A percentile compares a stretch with the other conserved stretches of the same genome.
These are phyloP conservation scores for Eimeria acervulina DNA, from an alignment of 169 alveolate species.

Conservation along the genomic window DNA sequence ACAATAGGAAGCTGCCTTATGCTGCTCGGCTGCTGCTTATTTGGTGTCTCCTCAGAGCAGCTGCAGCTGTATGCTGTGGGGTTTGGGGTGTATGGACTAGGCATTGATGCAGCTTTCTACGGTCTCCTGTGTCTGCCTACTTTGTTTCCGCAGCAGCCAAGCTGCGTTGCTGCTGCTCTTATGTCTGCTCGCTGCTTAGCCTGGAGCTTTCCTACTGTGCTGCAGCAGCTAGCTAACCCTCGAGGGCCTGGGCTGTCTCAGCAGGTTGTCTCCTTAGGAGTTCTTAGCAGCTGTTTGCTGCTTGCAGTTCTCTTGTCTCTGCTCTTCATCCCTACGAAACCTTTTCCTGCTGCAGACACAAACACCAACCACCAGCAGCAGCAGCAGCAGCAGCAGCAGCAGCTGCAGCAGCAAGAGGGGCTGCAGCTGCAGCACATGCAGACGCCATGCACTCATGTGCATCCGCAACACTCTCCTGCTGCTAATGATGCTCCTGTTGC, in stretches of 20 bases:
- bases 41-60: constrained; percentile 16
- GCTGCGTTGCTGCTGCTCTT: background rate
- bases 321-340: constrained; percentile 11
- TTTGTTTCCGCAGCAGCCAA: constrained; percentile 55
- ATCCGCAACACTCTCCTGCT: no score
- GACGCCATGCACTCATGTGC: no score
- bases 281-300: background rate
- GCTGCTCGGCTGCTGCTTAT: constrained; percentile 69
- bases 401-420: no score
- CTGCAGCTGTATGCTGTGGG: background rate
- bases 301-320: constrained; percentile 34
- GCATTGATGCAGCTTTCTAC: constrained; percentile 77
- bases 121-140: constrained; percentile 37
- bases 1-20: constrained; percentile 16
- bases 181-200: constrained; percentile 43
- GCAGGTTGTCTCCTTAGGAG: background rate
- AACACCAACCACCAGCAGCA: constrained; percentile 31
- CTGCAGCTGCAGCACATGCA: no score
- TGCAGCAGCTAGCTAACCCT: constrained; percentile 42
- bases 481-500: no score
- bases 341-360: constrained; percentile 4
- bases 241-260: background rate
- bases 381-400: background rate
- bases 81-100: constrained; percentile 45
- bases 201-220: constrained; percentile 35